Evolutionary conservation across 2,329 filamentous ascomycete genomes (phyloP), one percentile per base, ranked within the genome.

Genomic region (Fusarium cicatricum): DNA sequence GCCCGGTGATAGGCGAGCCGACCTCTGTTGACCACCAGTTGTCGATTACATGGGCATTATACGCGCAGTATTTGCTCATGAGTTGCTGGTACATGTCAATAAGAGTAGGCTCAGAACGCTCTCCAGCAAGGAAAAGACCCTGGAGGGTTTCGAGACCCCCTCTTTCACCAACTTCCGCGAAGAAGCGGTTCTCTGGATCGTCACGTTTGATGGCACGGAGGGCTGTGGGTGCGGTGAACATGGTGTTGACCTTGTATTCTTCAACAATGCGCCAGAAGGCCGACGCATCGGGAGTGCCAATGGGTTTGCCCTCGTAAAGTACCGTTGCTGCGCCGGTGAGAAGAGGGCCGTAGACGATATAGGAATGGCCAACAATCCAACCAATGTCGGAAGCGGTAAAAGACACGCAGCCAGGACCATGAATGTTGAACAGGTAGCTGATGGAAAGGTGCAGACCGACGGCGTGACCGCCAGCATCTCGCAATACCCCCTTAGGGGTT

Each of bases 261-360:
- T 92, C 88, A 4, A 96, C 75, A 15, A 97, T 85, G 3, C 92
- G 82, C 93, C 93, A 98, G 72, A 97, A 95, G 0, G 90, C 89
- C 6, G 91, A 89, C 1, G 92, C 90, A 66, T 97, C 88, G 0
- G 93, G 93, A 0, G 92, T 97, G 5, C 92, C 92, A 11, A 97
- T 82, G 0, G 93, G 93, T 65, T 97, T 97, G n/a, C 93, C 94
- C 76, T 97, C 93, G 72, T 92, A 97, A 0, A 97, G 80, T 1
- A 97, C 85, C 0, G 92, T 96, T 1, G 92, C 88, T 2, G 93
- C 92, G 5, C 93, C 93, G 1, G 89, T 86, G 2, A 97, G 83
- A 6, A 98, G 83, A 11, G 93, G 93, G 4, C 86, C 93, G 70
- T 97, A 97, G 11, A 97, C 80, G 60, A 97, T 97, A 71, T 95